Base-by-base conservation (phyloP, 345 rosid species). In the Acer yangbiense region DNA sequence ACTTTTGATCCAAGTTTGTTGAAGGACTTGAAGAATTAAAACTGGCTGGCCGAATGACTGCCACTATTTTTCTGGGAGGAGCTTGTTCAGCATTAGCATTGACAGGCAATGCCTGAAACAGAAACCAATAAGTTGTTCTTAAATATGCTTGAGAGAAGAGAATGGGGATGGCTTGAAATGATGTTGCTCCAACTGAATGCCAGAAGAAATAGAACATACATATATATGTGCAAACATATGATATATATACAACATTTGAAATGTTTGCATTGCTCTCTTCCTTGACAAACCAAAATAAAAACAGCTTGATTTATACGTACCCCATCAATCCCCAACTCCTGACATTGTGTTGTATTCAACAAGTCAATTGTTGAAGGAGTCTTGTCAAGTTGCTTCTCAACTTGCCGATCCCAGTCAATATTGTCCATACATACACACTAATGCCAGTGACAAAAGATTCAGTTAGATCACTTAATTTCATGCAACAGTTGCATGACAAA, bases 21-120 rank as follows among this genome's bases (percentile, higher is more conserved):
- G 85, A 79, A 70, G 76, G 65, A 69, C 81, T 72, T 25, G 86
- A 74, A 55, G 85, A 79, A 69, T 50, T 50, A 44, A 85, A 88
- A 83, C 78, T 79, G 21, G 81, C 84, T 43, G 94, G 94, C 50
- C 93, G 90, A 80, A 91, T 70, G 83, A 90, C 94, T 9, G 95
- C 98, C 61, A 91, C 90, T 67, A 93, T 84, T 72, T 85, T 83
- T 32, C 46, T n/a, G 1, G 93, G 94, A 39, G 86, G 89, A 66
- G 62, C 69, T 62, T 65, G 73, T 55, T 92, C 93, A 85, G 89
- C 94, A 74, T n/a, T 48, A 20, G 35, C 78, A 76, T 63, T 65
- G 54, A 64, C 48, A 12, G 93, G 94, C 73, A 93, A 80, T 60
- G 54, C 90, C 97, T 93, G 83, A 75, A 76, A 83, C 44, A 83